A percentile compares a stretch with the other conserved stretches of the same genome.
These are phyloP conservation scores for Geranium brycei DNA, from an alignment of 345 rosid genomes.

Conservation along the genomic window DNA sequence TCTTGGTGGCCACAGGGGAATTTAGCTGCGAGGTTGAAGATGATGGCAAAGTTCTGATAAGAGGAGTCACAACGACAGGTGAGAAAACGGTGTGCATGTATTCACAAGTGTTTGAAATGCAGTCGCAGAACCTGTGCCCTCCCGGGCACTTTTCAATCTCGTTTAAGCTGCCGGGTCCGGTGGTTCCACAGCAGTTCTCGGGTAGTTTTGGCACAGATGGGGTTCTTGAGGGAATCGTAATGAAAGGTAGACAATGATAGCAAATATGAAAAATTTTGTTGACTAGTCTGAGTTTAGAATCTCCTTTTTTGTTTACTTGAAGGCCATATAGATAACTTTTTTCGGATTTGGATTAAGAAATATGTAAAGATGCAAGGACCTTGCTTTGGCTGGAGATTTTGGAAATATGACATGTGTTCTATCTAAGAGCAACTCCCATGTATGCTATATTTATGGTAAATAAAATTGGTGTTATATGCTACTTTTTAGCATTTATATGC, in stretches of 20 bases:
- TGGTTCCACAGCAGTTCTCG: slow-evolving; percentile 29
- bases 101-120: slow-evolving; percentile 42
- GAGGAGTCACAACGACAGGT: slow-evolving; percentile 59
- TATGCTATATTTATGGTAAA: no score
- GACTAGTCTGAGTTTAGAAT: neutral
- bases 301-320: neutral
- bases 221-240: slow-evolving; percentile 42
- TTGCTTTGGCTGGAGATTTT: no score
- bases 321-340: no score
- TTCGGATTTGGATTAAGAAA: no score
- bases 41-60: slow-evolving; percentile 36
- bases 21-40: slow-evolving; percentile 40
- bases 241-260: slow-evolving; percentile 16
- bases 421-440: no score
- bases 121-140: slow-evolving; percentile 41
- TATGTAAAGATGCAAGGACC: no score
- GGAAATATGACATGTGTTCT: no score
- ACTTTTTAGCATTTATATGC: no score
- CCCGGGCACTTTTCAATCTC: slow-evolving; percentile 44
- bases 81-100: slow-evolving; percentile 31
- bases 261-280: neutral
- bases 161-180: slow-evolving; percentile 53
- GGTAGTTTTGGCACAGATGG: slow-evolving; percentile 42
- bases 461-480: no score
- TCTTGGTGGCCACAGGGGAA: slow-evolving; percentile 22